A percentile compares a stretch with the other conserved stretches of the same genome.
Evolutionary conservation across 2,329 filamentous ascomycete species (phyloP).

Genomic region (Phaeosphaeria sp.): DNA sequence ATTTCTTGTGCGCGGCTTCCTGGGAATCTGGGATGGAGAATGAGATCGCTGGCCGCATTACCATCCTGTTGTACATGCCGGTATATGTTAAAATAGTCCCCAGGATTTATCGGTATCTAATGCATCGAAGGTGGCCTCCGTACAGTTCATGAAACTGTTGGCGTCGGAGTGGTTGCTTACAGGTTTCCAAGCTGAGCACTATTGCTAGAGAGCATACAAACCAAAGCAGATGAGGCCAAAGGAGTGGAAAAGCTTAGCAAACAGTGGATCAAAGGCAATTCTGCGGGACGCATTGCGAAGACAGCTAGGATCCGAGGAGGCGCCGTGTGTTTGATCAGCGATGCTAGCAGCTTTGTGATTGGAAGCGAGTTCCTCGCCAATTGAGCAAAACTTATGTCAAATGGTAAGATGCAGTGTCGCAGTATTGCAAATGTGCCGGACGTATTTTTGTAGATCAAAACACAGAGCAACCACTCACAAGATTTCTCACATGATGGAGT

Average conservation of each 20-base stretch:
- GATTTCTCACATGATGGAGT: no score
- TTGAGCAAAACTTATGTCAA: no score
- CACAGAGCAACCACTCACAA: no score
- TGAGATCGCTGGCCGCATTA: neutral
- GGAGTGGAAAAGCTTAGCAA: neutral
- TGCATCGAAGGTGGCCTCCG: neutral
- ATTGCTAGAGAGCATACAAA: neutral
- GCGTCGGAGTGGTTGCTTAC: neutral
- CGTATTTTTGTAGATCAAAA: no score
- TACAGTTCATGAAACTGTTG: neutral
- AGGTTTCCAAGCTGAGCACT: neutral
- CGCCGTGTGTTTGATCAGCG: slow-evolving; percentile 22
- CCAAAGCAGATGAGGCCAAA: neutral
- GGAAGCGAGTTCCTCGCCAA: neutral
- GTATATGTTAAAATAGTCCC: no score
- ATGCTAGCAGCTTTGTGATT: slow-evolving; percentile 1
- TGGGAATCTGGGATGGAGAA: no score
- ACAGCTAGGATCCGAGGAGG: slow-evolving; percentile 45
- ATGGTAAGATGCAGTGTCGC: no score
- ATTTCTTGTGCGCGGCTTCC: no score
- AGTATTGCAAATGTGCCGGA: no score
- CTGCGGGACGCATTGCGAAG: neutral
- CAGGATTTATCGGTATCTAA: neutral
- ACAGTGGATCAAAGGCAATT: neutral
- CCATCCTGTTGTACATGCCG: no score